A percentile compares a stretch with the other conserved stretches of the same genome.
phyloP scores from a whole-genome alignment of 345 rosid genomes.

The Rhodomyrtus tomentosa region DNA sequence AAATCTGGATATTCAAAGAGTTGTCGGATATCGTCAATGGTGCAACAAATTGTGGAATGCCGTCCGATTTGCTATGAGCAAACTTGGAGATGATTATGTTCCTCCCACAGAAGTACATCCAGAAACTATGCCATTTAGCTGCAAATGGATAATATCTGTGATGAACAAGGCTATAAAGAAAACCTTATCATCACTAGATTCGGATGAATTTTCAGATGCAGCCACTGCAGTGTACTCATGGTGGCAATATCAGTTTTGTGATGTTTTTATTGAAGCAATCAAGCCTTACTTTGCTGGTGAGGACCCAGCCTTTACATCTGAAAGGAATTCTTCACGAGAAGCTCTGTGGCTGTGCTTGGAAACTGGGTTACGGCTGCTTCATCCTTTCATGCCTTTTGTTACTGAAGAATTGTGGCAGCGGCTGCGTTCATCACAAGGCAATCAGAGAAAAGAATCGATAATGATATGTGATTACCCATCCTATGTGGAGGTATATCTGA shows the following conservation, averaged over 20 bases:
- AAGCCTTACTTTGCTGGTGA: constrained; percentile 74
- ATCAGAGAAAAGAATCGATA: constrained; percentile 50
- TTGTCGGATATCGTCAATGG: constrained; percentile 98
- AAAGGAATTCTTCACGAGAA: constrained; percentile 53
- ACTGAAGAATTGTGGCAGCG: constrained; percentile 98
- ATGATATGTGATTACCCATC: constrained; percentile 78
- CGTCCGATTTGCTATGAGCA: constrained; percentile 90
- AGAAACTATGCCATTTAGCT: constrained; percentile 58
- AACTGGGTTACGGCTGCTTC: constrained; percentile 80
- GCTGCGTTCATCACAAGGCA: constrained; percentile 41
- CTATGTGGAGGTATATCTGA: constrained; percentile 36
- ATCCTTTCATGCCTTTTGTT: constrained; percentile 94
- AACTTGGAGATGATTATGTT: constrained; percentile 53
- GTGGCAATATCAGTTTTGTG: constrained; percentile 98
- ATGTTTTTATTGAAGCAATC: constrained; percentile 83
- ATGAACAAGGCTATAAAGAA: constrained; percentile 59
- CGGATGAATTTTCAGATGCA: constrained; percentile 77
- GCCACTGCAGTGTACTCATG: constrained; percentile 69
- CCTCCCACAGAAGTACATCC: constrained; percentile 38
- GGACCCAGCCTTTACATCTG: constrained; percentile 39
- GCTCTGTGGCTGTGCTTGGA: constrained; percentile 78
- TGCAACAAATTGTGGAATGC: constrained; percentile 98
- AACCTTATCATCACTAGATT: constrained; percentile 44
- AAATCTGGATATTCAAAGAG: constrained; percentile 91
- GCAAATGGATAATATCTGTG: constrained; percentile 85